Base-by-base conservation (phyloP, 768 basidiomycete genomes). In the Hortiboletus campestris region DNA sequence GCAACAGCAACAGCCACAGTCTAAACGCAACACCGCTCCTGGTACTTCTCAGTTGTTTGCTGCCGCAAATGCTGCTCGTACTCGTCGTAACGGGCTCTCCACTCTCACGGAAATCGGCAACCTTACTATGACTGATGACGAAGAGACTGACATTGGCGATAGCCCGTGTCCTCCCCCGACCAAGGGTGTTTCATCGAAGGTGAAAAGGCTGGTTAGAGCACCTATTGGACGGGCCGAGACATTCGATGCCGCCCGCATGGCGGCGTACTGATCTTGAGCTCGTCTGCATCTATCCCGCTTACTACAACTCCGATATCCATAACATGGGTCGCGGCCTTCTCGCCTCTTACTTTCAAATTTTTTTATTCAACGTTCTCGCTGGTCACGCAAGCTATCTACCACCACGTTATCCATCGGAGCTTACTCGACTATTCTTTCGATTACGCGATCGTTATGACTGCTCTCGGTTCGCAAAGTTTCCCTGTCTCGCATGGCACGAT, bases 101-200 rank as follows among this genome's bases (percentile, higher is more conserved):
- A 85, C 89, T 13, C 80, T 93, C 4, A 75, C 78, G 10, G 89
- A 90, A 69, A 86, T 87, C 55, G 78, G 76, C n/a, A 84, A 84
- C 62, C 73, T 76, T 10, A 80, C 81, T 12, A 74, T 76, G 35
- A 84, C 85, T 32, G 89, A 91, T 39, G 89, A 89, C 53, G 88
- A 86, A 42, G 88, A 89, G 51, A 83, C 82, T 6, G 89, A 91
- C 61, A 70, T 91, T 42, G 91, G 89, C 14, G 91, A 90, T 63
- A 94, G 91, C 63, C 93, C 93, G 6, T 96, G 93, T 73, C 91
- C 91, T 3, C 86, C 90, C 45, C 84, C 88, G 12, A 83, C 79
- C 34, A 89, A 87, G 65, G 75, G 73, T 39, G 69, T 73, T 42
- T 70, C 74, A 20, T 77, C 82, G 51, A 85, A 86, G 68, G 76